These are phyloP conservation scores for Gelatoporia subvermispora DNA, from an alignment of 768 basidiomycete genomes.

Conservation along the genomic window DNA sequence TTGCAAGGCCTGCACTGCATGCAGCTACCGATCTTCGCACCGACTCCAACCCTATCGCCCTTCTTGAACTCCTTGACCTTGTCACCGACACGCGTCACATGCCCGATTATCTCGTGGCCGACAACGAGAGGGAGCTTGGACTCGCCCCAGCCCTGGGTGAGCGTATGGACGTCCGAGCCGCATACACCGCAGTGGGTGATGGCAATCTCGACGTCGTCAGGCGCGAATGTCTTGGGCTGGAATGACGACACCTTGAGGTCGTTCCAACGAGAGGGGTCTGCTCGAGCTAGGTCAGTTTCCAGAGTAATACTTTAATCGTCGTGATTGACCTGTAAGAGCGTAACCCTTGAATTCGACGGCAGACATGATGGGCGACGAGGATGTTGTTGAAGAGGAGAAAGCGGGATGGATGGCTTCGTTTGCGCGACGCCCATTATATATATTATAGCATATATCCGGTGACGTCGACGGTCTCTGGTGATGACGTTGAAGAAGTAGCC, in stretches of 20 bases:
- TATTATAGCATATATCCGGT: no score
- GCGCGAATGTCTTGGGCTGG: slow-evolving; percentile 46
- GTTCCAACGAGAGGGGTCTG: slow-evolving; percentile 27
- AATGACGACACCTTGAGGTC: slow-evolving; percentile 41
- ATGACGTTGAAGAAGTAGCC: no score
- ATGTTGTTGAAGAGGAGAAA: neutral
- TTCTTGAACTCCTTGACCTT: slow-evolving; percentile 45
- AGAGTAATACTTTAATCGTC: no score
- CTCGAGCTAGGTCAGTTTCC: neutral
- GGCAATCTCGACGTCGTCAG: slow-evolving; percentile 53
- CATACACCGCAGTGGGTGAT: slow-evolving; percentile 48
- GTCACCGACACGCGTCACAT: slow-evolving; percentile 46
- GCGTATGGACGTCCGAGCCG: slow-evolving; percentile 47
- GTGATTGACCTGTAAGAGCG: slow-evolving; percentile 14
- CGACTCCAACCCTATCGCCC: slow-evolving; percentile 52
- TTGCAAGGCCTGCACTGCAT: slow-evolving; percentile 44
- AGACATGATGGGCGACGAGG: neutral
- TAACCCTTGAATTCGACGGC: slow-evolving; percentile 24
- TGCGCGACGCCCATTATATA: neutral
- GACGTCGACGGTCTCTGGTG: no score
- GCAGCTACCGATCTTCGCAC: slow-evolving; percentile 51
- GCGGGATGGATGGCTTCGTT: neutral
- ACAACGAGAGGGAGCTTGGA: slow-evolving; percentile 23
- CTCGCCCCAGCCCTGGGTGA: slow-evolving; percentile 35
- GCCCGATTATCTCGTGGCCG: slow-evolving; percentile 53